Evolutionary conservation across 192 early-diverging fungal genomes (phyloP).

Genomic region (Coemansia aciculifera): DNA sequence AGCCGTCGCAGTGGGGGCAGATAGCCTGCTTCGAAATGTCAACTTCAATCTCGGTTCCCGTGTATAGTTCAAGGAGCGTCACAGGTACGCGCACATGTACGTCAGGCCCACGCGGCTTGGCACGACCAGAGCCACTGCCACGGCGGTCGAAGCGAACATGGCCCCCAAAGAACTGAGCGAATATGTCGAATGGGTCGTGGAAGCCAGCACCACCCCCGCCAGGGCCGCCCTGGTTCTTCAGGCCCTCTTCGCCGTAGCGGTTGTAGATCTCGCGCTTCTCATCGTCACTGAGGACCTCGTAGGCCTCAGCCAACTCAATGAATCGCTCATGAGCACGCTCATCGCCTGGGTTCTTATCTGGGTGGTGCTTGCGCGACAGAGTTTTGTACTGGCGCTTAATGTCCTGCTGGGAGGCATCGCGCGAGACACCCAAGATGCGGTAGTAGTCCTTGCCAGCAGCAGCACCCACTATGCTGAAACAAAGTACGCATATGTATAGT

Average conservation of each 20-base stretch:
- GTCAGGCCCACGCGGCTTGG: constrained; percentile 84
- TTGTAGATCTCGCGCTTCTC: constrained; percentile 91
- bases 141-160: constrained; percentile 61
- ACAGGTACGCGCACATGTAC: constrained; percentile 78
- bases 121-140: constrained; percentile 36
- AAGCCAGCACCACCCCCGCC: constrained; percentile 59
- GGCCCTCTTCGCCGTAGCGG: constrained; percentile 93
- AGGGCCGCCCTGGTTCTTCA: constrained; percentile 70
- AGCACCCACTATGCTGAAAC: constrained; percentile 5
- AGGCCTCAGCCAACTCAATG: constrained; percentile 86
- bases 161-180: constrained; percentile 85
- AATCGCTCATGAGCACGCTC: constrained; percentile 85
- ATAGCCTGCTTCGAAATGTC: constrained; percentile 94
- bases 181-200: constrained; percentile 98
- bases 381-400: constrained; percentile 96
- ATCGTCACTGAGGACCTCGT: constrained; percentile 90
- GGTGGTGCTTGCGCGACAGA: constrained; percentile 84
- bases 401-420: constrained; percentile 60
- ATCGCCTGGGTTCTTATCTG: constrained; percentile 86
- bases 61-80: constrained; percentile 88
- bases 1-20: constrained; percentile 90
- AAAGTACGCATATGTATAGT: constrained; percentile 19
- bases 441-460: constrained; percentile 75
- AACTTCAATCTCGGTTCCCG: constrained; percentile 79
- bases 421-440: constrained; percentile 77